A percentile compares a stretch with the other conserved stretches of the same genome.
These are phyloP conservation scores for Pyrenophora teres DNA, from an alignment of 2,329 filamentous ascomycete species.

Conservation along the genomic window DNA sequence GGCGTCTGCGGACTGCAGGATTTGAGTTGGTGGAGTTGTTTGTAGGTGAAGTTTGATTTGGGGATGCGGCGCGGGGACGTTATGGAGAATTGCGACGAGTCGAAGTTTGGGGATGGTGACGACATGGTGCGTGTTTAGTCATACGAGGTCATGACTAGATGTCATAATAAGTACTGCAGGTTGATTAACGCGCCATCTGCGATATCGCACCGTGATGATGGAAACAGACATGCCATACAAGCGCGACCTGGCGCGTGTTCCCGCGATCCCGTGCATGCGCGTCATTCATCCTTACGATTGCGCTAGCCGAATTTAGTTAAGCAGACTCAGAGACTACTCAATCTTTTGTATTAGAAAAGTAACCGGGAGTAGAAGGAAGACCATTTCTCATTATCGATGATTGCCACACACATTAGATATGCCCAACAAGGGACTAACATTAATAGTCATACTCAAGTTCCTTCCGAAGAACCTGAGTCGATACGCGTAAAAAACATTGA, in stretches of 20 bases:
- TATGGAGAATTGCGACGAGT: constrained; percentile 53
- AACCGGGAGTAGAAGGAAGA: too few species aligned
- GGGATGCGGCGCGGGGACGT: constrained; percentile 42
- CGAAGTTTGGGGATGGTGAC: constrained; percentile 54
- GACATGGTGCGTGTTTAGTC: constrained; percentile 44
- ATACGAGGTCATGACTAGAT: constrained; percentile 11
- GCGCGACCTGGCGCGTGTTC: constrained; percentile 32
- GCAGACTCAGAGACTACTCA: neutral
- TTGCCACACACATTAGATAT: too few species aligned
- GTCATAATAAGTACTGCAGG: neutral
- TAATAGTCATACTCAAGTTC: too few species aligned
- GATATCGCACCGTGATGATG: neutral
- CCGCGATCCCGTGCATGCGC: constrained; percentile 42
- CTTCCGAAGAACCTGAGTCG: neutral
- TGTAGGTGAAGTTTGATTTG: constrained; percentile 80
- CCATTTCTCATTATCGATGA: too few species aligned
- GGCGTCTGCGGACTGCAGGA: constrained; percentile 73
- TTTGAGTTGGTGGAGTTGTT: constrained; percentile 76
- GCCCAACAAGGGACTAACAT: too few species aligned
- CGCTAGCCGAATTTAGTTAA: constrained; percentile 17
- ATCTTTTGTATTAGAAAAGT: too few species aligned
- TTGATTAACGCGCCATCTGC: neutral
- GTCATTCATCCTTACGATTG: constrained; percentile 35
- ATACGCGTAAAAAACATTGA: constrained; percentile 23
- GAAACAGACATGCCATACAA: constrained; percentile 5